Conservation (phyloP, 768 basidiomycete genomes). For the Russula earlei region DNA sequence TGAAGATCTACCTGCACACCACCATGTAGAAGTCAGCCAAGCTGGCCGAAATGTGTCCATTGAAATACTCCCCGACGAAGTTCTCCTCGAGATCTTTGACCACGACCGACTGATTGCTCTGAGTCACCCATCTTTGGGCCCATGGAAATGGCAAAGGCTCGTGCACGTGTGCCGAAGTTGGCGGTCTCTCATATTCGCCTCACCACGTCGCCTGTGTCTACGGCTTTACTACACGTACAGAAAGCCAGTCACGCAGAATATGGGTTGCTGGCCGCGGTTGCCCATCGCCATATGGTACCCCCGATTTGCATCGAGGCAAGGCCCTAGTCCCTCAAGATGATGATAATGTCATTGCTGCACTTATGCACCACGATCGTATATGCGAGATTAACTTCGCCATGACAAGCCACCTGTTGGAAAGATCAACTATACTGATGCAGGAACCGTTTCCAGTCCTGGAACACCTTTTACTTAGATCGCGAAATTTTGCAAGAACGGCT, state of each 20-base stretch:
- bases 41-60: background rate
- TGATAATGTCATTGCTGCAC: background rate
- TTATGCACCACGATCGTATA: background rate
- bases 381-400: background rate
- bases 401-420: background rate
- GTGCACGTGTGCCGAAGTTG: conserved; percentile 4
- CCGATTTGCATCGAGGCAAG: background rate
- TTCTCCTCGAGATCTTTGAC: conserved; percentile 4
- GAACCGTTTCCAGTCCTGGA: background rate
- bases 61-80: background rate
- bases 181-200: background rate
- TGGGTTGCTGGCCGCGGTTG: background rate
- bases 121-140: background rate
- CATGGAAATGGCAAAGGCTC: conserved; percentile 8
- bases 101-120: background rate
- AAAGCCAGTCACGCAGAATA: background rate
- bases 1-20: background rate
- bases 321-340: background rate
- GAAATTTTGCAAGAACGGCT: background rate
- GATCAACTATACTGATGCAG: background rate
- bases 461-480: background rate
- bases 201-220: background rate
- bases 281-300: conserved; percentile 6
- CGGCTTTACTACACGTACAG: background rate
- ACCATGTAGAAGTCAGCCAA: too few species aligned